Evolutionary conservation across 106 monocot genomes (phyloP).

Genomic region (Acanthochlamys bracteata): DNA sequence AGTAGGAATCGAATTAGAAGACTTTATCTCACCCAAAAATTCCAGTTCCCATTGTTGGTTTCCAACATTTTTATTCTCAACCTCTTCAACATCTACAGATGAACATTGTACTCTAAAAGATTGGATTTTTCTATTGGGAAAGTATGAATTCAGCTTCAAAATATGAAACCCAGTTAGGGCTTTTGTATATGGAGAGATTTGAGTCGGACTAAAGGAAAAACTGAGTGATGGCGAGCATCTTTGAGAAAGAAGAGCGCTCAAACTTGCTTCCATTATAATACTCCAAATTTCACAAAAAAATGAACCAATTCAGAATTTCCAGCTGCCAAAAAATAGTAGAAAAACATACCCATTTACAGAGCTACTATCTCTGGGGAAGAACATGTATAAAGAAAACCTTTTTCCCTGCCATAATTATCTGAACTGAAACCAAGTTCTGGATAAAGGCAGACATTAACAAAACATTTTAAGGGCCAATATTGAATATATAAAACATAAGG

Average conservation of each 20-base stretch:
- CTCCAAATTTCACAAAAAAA: not conserved
- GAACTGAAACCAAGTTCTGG: too few species aligned
- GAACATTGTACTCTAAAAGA: slow-evolving; percentile 7
- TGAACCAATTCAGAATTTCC: too few species aligned
- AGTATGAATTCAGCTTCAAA: slow-evolving; percentile 9
- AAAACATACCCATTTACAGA: too few species aligned
- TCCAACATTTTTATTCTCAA: slow-evolving; percentile 23
- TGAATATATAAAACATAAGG: too few species aligned
- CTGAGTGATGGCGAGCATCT: slow-evolving; percentile 15
- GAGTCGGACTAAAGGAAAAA: slow-evolving; percentile 7
- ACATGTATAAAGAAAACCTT: too few species aligned
- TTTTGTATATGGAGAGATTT: slow-evolving; percentile 4
- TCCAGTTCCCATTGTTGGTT: slow-evolving; percentile 43
- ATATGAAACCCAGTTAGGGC: slow-evolving; percentile 6
- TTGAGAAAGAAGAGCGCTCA: slow-evolving; percentile 18
- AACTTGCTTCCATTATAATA: slow-evolving; percentile 30
- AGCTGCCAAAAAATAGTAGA: too few species aligned
- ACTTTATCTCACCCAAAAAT: slow-evolving; percentile 46
- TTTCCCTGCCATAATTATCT: too few species aligned
- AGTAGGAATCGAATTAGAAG: slow-evolving; percentile 8
- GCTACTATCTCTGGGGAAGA: too few species aligned
- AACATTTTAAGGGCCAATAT: too few species aligned
- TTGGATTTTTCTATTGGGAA: slow-evolving; percentile 12
- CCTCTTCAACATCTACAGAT: slow-evolving; percentile 16
- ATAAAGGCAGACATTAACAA: too few species aligned